Evolutionary conservation across 2,329 filamentous ascomycete genomes (phyloP).

Genomic region (Decorospora gaudefroyi): DNA sequence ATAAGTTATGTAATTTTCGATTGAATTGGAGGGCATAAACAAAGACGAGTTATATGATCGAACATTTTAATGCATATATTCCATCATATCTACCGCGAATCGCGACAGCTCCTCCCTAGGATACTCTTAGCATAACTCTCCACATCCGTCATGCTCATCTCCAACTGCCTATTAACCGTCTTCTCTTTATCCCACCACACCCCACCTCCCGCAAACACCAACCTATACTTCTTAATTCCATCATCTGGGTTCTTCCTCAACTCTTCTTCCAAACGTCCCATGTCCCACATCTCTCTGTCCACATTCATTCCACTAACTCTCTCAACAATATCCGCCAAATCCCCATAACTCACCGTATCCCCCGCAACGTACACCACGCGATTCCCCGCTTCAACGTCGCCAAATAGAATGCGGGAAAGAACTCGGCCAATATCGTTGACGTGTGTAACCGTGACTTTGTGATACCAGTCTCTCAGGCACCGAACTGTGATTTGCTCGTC

Average conservation of each 20-base stretch:
- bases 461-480: slow-evolving; percentile 66
- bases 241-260: slow-evolving; percentile 55
- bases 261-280: slow-evolving; percentile 53
- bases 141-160: slow-evolving; percentile 54
- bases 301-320: slow-evolving; percentile 51
- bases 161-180: slow-evolving; percentile 59
- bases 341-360: slow-evolving; percentile 63
- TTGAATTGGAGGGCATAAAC: not conserved
- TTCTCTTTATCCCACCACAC: slow-evolving; percentile 61
- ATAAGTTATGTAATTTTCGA: slow-evolving; percentile 2
- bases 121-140: slow-evolving; percentile 44
- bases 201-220: slow-evolving; percentile 64
- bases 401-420: slow-evolving; percentile 59
- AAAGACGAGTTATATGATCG: no score
- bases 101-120: not conserved
- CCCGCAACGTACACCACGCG: slow-evolving; percentile 63
- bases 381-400: slow-evolving; percentile 40
- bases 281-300: slow-evolving; percentile 56
- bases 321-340: slow-evolving; percentile 60
- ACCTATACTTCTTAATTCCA: slow-evolving; percentile 62
- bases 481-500: slow-evolving; percentile 47
- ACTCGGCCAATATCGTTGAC: slow-evolving; percentile 66
- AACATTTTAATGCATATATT: not conserved
- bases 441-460: slow-evolving; percentile 64
- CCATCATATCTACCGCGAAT: not conserved